Evolutionary conservation across 208 protist genomes (phyloP), one percentile per base, ranked within the genome.

Genomic region (Leishmania tarentolae): DNA sequence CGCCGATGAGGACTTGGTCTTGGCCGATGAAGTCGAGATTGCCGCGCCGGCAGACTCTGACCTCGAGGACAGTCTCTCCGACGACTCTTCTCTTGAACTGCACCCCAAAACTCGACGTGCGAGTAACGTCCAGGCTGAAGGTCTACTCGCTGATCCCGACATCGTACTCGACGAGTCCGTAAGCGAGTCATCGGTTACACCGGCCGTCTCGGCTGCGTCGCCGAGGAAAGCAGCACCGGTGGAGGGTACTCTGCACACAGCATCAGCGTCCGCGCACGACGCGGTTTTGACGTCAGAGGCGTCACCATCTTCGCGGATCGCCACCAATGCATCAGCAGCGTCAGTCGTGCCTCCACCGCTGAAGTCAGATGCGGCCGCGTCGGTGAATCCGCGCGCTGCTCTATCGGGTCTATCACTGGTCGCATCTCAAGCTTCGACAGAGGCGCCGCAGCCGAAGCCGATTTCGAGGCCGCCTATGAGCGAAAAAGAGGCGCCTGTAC

Each of bases 21-120:
- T 81, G 1, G 69, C 61, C 11, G 83, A 83, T 17, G 88, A 87
- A 44, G 73, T 87, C 21, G 71, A 78, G 13, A 47, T 83, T 7
- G 52, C 75, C 17, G 76, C 75, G 9, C 57, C 13, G 44, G 85
- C 84, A 19, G 79, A 84, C 70, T 86, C 84, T 40, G 82, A 88
- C 61, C 83, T 91, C 66, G 84, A 89, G 37, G 83, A 83, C 37
- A 57, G 78, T 7, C 59, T 85, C 17, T 44, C 50, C 5, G 70
- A 86, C n/a, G 81, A 82, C 70, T 82, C 73, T n/a, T 79, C 81
- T 31, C 42, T 83, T 40, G 59, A 65, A n/a, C n/a, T 81, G 37
- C 76, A 56, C 68, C 35, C 47, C 3, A 75, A 81, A 46, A 80
- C 52, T 56, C 70, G 31, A 3, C 66, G 61, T 35, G 46, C 56